These are phyloP conservation scores for Xylariales sp. DNA, from an alignment of 2,329 filamentous ascomycete species.

Conservation along the genomic window DNA sequence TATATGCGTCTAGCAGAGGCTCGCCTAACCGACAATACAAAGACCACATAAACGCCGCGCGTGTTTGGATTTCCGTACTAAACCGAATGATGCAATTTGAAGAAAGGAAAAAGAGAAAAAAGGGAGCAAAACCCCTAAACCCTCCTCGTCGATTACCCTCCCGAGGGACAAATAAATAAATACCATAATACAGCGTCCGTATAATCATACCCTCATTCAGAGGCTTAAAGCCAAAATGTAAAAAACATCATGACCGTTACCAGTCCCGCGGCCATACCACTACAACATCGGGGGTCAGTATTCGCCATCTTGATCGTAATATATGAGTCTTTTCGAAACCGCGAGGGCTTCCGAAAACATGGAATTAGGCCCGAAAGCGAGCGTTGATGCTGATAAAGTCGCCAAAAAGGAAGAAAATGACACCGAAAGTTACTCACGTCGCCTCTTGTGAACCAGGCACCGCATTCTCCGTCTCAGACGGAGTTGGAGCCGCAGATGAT, in stretches of 20 bases:
- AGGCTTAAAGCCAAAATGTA: slow-evolving; percentile 59
- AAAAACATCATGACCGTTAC: slow-evolving; percentile 65
- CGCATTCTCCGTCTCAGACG: slow-evolving; percentile 54
- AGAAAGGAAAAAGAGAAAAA: not conserved
- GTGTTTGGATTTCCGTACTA: slow-evolving; percentile 22
- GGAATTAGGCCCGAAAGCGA: not conserved
- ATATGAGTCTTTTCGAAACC: not conserved
- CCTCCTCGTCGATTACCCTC: not conserved
- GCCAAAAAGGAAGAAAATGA: not conserved
- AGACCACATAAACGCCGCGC: slow-evolving; percentile 19
- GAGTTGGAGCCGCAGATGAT: slow-evolving; percentile 44
- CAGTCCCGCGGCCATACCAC: slow-evolving; percentile 61
- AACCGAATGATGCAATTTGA: slow-evolving; percentile 18
- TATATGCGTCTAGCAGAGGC: slow-evolving; percentile 20
- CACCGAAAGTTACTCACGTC: slow-evolving; percentile 41
- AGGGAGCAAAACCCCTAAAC: not conserved
- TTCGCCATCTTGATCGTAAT: not conserved
- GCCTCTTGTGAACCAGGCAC: slow-evolving; percentile 60
- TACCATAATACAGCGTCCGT: slow-evolving; percentile 12
- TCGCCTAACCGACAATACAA: slow-evolving; percentile 19
- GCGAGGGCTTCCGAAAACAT: not conserved
- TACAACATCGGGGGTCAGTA: slow-evolving; percentile 5
- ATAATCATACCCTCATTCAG: slow-evolving; percentile 15
- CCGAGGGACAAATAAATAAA: not conserved
- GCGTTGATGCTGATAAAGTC: not conserved